Evolutionary conservation across 1,139 yeast species (phyloP).

Genomic region (Kodamaea alishanica): DNA sequence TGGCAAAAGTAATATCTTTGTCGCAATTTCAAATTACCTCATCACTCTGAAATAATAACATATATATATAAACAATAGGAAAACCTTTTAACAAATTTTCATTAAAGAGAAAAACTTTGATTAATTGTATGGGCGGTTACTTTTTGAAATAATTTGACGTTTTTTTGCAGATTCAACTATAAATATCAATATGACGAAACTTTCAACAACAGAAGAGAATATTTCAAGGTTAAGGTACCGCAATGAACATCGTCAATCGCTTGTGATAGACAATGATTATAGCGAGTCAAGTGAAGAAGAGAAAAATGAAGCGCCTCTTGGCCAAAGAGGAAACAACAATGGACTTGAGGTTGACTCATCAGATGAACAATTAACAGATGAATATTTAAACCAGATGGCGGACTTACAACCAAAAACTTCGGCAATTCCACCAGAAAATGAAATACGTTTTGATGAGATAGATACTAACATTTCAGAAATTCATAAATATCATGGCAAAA

Average conservation of each 20-base stretch:
- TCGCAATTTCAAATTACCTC: too few species aligned
- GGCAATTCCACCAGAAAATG: not conserved
- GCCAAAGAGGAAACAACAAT: not conserved
- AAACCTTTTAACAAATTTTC: too few species aligned
- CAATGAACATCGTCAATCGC: conserved; percentile 22
- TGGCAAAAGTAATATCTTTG: too few species aligned
- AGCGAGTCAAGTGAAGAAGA: conserved; percentile 11
- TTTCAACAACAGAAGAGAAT: conserved; percentile 17
- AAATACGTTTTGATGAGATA: conserved; percentile 1
- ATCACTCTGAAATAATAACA: too few species aligned
- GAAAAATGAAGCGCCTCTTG: not conserved
- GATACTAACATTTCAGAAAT: conserved; percentile 2
- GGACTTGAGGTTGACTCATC: not conserved
- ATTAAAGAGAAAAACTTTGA: too few species aligned
- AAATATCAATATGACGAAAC: too few species aligned
- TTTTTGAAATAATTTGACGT: too few species aligned
- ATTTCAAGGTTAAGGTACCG: conserved; percentile 20
- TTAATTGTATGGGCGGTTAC: too few species aligned
- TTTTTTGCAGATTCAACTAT: too few species aligned
- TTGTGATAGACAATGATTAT: conserved; percentile 22
- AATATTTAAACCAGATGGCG: not conserved
- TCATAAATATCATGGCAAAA: conserved; percentile 1
- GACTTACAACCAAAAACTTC: conserved; percentile 3
- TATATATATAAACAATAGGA: too few species aligned
- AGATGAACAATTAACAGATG: not conserved